phyloP scores from a whole-genome alignment of 2,329 filamentous ascomycete genomes.

The Ceratocystis destructans region DNA sequence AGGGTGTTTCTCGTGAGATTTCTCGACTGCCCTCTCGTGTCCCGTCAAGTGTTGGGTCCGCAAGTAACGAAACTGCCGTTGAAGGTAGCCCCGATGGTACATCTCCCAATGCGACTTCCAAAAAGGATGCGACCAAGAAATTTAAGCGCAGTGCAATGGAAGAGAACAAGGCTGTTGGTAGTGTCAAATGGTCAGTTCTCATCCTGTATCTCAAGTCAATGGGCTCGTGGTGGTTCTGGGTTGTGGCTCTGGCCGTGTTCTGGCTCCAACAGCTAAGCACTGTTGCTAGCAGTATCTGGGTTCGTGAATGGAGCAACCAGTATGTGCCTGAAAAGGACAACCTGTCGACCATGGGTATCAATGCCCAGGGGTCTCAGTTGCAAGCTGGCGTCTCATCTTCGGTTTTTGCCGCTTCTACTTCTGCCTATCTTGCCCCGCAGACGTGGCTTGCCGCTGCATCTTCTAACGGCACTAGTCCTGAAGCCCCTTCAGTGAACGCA shows the following conservation, averaged over 20 bases:
- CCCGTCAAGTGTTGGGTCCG: conserved; percentile 59
- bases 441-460: conserved; percentile 12
- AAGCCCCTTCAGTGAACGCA: conserved; percentile 50
- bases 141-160: conserved; percentile 38
- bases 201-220: conserved; percentile 75
- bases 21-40: conserved; percentile 67
- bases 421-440: conserved; percentile 10
- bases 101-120: conserved; percentile 35
- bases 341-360: conserved; percentile 4
- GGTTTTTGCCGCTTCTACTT: conserved; percentile 4
- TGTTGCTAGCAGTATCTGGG: conserved; percentile 87
- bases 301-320: conserved; percentile 86
- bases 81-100: conserved; percentile 33
- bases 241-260: conserved; percentile 61
- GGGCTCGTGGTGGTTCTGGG: conserved; percentile 97
- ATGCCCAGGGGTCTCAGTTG: conserved; percentile 8
- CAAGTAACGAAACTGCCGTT: conserved; percentile 41
- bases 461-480: conserved; percentile 3
- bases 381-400: conserved; percentile 9
- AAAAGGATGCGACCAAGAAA: conserved; percentile 36
- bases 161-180: conserved; percentile 71
- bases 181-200: conserved; percentile 79
- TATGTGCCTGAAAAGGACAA: conserved; percentile 43
- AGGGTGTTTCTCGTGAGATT: conserved; percentile 51
- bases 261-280: conserved; percentile 69